phyloP scores from a whole-genome alignment of 148 eudicot genomes.

The Pouteria glomerata region DNA sequence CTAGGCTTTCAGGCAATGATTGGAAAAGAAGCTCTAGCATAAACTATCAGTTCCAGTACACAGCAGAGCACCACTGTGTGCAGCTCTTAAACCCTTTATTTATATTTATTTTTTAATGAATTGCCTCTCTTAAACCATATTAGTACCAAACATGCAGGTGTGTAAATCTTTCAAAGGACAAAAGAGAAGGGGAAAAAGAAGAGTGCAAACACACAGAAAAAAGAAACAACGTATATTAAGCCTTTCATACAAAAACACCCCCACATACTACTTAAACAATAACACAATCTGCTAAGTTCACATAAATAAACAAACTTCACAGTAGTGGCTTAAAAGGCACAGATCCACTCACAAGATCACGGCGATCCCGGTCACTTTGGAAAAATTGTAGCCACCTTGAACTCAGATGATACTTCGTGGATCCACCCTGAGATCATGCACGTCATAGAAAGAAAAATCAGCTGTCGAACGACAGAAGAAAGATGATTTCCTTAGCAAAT shows the following conservation, averaged over 20 bases:
- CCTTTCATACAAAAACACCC: too few relatives aligned
- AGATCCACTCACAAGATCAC: slow-evolving; percentile 84
- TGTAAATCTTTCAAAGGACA: background rate
- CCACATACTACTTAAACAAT: background rate
- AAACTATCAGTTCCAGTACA: background rate
- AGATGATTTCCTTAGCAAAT: background rate
- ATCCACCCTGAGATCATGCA: slow-evolving; percentile 75
- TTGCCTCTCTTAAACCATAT: too few relatives aligned
- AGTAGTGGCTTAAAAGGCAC: background rate
- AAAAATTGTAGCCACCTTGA: slow-evolving; percentile 94
- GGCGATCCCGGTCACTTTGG: slow-evolving; percentile 91
- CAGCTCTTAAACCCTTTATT: background rate
- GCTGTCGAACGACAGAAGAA: background rate
- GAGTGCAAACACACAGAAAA: background rate
- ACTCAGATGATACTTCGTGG: slow-evolving; percentile 89
- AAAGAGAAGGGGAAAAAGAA: background rate
- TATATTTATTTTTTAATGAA: background rate
- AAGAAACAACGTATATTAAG: background rate
- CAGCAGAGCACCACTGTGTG: background rate
- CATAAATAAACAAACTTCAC: background rate
- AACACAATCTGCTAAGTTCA: background rate
- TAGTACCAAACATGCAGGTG: background rate
- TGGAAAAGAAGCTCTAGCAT: background rate
- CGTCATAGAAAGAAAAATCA: slow-evolving; percentile 14
- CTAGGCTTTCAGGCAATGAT: background rate